A percentile compares a stretch with the other conserved stretches of the same genome.
Conservation (phyloP, 164 flowering plant species). For the Vitis vinifera region DNA sequence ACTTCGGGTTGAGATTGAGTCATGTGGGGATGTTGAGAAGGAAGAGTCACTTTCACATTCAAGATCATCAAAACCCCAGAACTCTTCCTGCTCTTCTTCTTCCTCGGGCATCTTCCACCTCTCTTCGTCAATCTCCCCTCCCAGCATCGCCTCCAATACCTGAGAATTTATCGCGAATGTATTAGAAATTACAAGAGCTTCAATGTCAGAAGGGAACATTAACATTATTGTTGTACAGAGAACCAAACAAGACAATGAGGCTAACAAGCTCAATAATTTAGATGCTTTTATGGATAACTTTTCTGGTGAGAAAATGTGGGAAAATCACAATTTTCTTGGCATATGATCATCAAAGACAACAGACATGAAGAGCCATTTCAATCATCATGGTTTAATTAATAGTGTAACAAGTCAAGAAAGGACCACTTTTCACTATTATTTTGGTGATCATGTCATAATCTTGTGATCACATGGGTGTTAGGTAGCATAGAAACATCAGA, state of each 20-base stretch:
- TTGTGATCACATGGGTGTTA: slow-evolving; percentile 8
- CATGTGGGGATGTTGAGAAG: slow-evolving; percentile 48
- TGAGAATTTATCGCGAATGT: slow-evolving; percentile 18
- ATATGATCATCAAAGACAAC: too few relatives aligned
- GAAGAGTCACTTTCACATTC: slow-evolving; percentile 63
- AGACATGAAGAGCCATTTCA: too few relatives aligned
- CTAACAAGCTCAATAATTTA: too few relatives aligned
- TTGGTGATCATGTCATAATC: slow-evolving; percentile 9
- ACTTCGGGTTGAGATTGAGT: slow-evolving; percentile 41
- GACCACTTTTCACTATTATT: slow-evolving; percentile 1
- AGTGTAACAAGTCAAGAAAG: slow-evolving; percentile 5
- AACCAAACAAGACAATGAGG: too few relatives aligned
- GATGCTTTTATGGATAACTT: too few relatives aligned
- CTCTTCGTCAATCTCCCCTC: slow-evolving; percentile 44
- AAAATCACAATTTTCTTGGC: too few relatives aligned
- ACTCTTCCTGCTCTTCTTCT: slow-evolving; percentile 62
- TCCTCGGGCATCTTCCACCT: slow-evolving; percentile 82
- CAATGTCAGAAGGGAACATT: too few relatives aligned
- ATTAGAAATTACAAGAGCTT: too few relatives aligned
- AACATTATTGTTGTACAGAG: too few relatives aligned
- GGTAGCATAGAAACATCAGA: slow-evolving; percentile 28
- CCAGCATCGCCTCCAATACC: slow-evolving; percentile 66
- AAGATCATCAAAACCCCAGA: slow-evolving; percentile 89
- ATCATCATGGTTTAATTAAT: too few relatives aligned
- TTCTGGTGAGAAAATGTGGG: too few relatives aligned